Percentiles rank a stretch among this genome's conserved stretches.
Evolutionary conservation across 306 rosid genomes (phyloP).

Genomic region (Cicer judaicum): DNA sequence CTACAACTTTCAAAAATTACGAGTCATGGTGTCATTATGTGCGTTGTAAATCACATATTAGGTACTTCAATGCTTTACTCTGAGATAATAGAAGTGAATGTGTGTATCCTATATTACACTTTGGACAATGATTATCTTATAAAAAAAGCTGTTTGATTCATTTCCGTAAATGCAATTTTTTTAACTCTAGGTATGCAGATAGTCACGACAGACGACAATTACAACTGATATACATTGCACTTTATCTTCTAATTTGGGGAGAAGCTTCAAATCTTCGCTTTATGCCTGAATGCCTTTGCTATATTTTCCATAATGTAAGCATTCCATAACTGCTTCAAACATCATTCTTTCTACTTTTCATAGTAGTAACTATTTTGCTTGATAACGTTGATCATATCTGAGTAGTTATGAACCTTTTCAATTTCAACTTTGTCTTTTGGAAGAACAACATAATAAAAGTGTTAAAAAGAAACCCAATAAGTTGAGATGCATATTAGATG

Average conservation of each 20-base stretch:
- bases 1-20: constrained; percentile 77
- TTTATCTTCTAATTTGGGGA: constrained; percentile 98
- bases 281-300: constrained; percentile 99
- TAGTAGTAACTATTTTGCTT: too few relatives aligned
- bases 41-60: constrained; percentile 61
- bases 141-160: constrained; percentile 41
- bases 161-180: constrained; percentile 35
- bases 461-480: neutral
- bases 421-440: neutral
- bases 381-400: too few relatives aligned
- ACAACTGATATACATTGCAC: constrained; percentile 79
- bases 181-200: constrained; percentile 56
- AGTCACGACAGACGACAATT: constrained; percentile 58
- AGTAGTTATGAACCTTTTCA: neutral
- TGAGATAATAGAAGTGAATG: constrained; percentile 38
- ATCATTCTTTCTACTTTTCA: neutral
- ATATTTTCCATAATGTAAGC: constrained; percentile 88
- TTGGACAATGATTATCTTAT: constrained; percentile 27
- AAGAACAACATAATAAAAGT: neutral
- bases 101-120: constrained; percentile 35
- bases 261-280: constrained; percentile 98
- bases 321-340: constrained; percentile 33
- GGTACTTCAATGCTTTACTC: constrained; percentile 54
- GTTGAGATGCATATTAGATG: neutral
- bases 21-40: constrained; percentile 88